Evolutionary conservation across 371 early-diverging fungal species (phyloP).

Genomic region (Caulochytrium protostelioides): DNA sequence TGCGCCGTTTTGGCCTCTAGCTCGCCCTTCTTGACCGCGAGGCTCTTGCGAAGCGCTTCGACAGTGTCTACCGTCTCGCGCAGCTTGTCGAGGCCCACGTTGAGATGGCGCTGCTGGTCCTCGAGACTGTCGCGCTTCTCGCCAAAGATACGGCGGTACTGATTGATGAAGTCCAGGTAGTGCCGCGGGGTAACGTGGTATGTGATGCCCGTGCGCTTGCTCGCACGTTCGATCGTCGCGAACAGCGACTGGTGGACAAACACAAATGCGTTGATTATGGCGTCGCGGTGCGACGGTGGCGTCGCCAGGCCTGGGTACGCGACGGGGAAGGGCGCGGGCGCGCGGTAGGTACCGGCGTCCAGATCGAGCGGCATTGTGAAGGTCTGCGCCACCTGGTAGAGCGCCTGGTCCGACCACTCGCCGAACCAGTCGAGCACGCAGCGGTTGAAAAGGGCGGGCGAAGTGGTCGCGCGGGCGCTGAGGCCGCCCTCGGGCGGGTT

Average conservation of each 20-base stretch:
- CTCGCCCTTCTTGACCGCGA: constrained; percentile 69
- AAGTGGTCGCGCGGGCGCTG: constrained; percentile 83
- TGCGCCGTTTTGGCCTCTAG: constrained; percentile 68
- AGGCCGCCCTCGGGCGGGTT: constrained; percentile 89
- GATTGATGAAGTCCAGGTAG: constrained; percentile 88
- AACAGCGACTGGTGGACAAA: constrained; percentile 75
- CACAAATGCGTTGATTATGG: constrained; percentile 74
- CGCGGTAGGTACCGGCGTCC: constrained; percentile 42
- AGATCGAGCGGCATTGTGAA: constrained; percentile 78
- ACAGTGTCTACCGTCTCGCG: constrained; percentile 89
- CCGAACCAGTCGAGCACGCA: constrained; percentile 99
- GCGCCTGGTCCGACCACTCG: constrained; percentile 93
- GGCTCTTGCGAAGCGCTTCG: constrained; percentile 68
- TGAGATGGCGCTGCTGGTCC: constrained; percentile 93
- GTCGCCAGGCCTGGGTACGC: constrained; percentile 51
- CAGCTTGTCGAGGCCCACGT: constrained; percentile 89
- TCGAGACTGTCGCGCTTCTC: constrained; percentile 88
- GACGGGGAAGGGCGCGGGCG: constrained; percentile 50
- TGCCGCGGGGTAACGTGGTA: constrained; percentile 90
- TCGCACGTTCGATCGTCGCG: constrained; percentile 60
- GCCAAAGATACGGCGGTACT: constrained; percentile 69
- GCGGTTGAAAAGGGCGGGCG: constrained; percentile 97
- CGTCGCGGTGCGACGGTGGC: constrained; percentile 59
- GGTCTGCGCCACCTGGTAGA: constrained; percentile 91
- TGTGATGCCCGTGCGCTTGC: constrained; percentile 52